A percentile compares a stretch with the other conserved stretches of the same genome.
Conservation (phyloP, 129 eudicot genomes). For the Glebionis coronaria region DNA sequence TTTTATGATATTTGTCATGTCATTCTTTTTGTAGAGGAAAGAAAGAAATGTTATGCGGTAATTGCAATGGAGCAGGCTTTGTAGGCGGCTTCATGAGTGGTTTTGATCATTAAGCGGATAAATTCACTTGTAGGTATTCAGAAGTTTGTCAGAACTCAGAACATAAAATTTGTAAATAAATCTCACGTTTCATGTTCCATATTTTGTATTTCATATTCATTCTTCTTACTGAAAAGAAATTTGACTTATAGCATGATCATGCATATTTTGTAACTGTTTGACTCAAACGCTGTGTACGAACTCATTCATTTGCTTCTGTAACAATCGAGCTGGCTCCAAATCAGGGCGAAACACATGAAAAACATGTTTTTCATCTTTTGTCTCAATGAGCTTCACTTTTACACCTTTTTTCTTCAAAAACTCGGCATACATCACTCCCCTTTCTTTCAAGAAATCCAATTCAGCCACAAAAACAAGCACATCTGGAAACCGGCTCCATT, state of each 20-base stretch:
- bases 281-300: slow-evolving; percentile 47
- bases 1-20: slow-evolving; percentile 4
- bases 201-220: neutral
- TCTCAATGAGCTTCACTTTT: slow-evolving; percentile 57
- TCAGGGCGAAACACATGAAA: slow-evolving; percentile 63
- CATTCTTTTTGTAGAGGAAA: slow-evolving; percentile 49
- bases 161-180: slow-evolving; percentile 26
- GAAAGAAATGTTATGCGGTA: slow-evolving; percentile 76
- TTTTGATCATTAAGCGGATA: slow-evolving; percentile 35
- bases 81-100: slow-evolving; percentile 84
- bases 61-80: slow-evolving; percentile 87
- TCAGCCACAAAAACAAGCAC: slow-evolving; percentile 70
- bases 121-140: slow-evolving; percentile 17
- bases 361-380: slow-evolving; percentile 55
- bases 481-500: slow-evolving; percentile 62
- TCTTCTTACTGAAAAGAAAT: neutral
- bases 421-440: slow-evolving; percentile 67
- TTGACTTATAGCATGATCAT: neutral
- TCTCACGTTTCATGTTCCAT: neutral
- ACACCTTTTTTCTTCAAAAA: slow-evolving; percentile 61
- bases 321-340: slow-evolving; percentile 49
- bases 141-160: slow-evolving; percentile 2
- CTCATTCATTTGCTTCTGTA: slow-evolving; percentile 57
- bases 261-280: slow-evolving; percentile 4
- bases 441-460: slow-evolving; percentile 74